A percentile compares a stretch with the other conserved stretches of the same genome.
Conservation (phyloP, 805 yeast species). For the Saccharomycopsis javanensis region DNA sequence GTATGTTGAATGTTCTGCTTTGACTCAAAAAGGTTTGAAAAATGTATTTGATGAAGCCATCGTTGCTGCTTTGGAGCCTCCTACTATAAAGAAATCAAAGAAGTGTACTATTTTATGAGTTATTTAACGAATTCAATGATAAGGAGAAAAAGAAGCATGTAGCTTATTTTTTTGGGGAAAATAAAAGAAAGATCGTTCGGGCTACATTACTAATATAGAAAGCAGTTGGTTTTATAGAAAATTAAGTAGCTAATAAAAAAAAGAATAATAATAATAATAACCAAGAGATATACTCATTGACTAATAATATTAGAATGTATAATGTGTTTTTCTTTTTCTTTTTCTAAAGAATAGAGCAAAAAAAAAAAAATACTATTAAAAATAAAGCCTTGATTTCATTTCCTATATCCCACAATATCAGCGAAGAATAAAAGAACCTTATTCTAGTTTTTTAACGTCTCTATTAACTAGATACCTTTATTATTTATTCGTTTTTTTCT, state of each 20-base stretch:
- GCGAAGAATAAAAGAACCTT: too few relatives aligned
- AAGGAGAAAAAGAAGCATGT: not conserved
- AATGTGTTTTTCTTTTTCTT: too few relatives aligned
- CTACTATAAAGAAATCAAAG: slow-evolving; percentile 70
- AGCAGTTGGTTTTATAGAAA: not conserved
- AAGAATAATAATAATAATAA: too few relatives aligned
- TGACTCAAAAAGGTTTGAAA: slow-evolving; percentile 93
- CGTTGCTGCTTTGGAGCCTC: slow-evolving; percentile 96
- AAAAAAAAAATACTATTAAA: too few relatives aligned
- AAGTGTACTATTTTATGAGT: slow-evolving; percentile 69
- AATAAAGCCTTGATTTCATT: too few relatives aligned
- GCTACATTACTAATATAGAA: too few relatives aligned
- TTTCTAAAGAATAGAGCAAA: too few relatives aligned
- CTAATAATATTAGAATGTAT: not conserved
- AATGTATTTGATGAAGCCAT: slow-evolving; percentile 98
- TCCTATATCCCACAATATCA: too few relatives aligned
- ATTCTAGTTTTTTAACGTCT: too few relatives aligned
- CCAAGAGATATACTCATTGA: not conserved
- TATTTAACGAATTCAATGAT: not conserved
- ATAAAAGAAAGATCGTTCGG: too few relatives aligned
- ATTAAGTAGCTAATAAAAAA: not conserved
- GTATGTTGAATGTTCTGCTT: slow-evolving; percentile 95
- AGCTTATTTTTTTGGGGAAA: too few relatives aligned
- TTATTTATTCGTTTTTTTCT: not conserved
- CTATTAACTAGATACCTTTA: too few relatives aligned